Percentiles rank a stretch among this genome's conserved stretches.
Evolutionary conservation across 2,329 filamentous ascomycete species (phyloP).

Genomic region (Chalaropsis ovoidea): DNA sequence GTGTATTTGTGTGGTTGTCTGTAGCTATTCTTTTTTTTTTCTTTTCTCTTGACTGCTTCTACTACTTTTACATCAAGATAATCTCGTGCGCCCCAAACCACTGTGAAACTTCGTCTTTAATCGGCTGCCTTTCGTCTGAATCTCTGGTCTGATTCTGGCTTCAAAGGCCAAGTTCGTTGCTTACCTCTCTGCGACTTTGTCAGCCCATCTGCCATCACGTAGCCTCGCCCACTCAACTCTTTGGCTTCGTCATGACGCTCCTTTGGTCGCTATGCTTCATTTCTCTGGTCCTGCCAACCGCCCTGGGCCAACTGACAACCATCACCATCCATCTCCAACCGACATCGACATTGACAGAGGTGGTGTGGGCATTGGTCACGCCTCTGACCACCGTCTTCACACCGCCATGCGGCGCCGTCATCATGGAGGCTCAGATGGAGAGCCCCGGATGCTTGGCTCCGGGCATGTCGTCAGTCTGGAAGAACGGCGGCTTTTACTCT

Average conservation of each 20-base stretch:
- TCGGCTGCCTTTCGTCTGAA: neutral
- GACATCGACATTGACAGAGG: slow-evolving; percentile 7
- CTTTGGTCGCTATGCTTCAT: neutral
- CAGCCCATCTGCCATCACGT: neutral
- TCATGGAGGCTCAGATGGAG: slow-evolving; percentile 15
- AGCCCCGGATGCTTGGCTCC: slow-evolving; percentile 19
- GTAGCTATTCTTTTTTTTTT: neutral
- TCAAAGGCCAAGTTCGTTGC: neutral
- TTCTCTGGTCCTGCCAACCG: neutral
- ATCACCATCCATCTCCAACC: slow-evolving; percentile 13
- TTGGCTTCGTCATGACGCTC: neutral
- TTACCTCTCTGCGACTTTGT: neutral
- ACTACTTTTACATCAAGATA: neutral
- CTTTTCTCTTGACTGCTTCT: neutral
- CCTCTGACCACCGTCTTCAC: slow-evolving; percentile 22
- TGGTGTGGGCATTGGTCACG: slow-evolving; percentile 12
- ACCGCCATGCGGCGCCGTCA: slow-evolving; percentile 20
- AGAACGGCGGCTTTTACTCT: slow-evolving; percentile 30
- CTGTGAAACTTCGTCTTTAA: neutral
- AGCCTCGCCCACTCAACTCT: neutral
- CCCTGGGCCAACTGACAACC: slow-evolving; percentile 8
- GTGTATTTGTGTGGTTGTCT: neutral
- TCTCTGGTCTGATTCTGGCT: neutral
- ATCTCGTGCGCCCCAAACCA: neutral
- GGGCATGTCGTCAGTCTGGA: slow-evolving; percentile 28